Base-by-base conservation (phyloP, 2,329 filamentous ascomycete genomes). In the Corinectria fuckeliana region DNA sequence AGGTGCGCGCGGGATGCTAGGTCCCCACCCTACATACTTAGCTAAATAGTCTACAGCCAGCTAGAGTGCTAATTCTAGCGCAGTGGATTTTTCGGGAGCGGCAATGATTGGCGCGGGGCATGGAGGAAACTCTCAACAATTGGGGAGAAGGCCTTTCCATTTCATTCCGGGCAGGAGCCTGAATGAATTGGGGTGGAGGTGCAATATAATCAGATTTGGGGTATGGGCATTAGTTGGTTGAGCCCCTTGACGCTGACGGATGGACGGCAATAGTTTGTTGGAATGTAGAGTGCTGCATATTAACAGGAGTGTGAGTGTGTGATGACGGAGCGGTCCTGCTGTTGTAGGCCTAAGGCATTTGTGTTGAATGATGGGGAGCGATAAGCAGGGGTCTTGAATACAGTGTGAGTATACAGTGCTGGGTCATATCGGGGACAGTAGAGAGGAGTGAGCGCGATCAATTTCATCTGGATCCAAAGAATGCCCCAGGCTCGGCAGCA, bases 91-190 rank as follows among this genome's bases (percentile, higher is more conserved):
- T 11, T 26, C 54, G 41, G 41, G 55, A 58, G 25, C 32, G 55
- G 48, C 51, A 48, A 48, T 64, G 65, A 68, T 70, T 64, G 68
- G 44, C 20, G 56, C 38, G 42, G 30, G 50, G 56, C n/a, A 16
- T 44, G 41, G 39, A 57, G 47, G 67, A 59, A 64, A 59, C 64
- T 69, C 70, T 72, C 70, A 72, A 72, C 70, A 72, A 72, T 72
- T 72, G 70, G 70, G 70, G 70, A 62, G 60, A 45, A 16, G 34
- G 25, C 14, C 8, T 25, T 32, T 32, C n/a, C n/a, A n/a, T n/a
- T 50, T 57, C 28, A 45, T 50, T 25, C 25, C 34, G 38, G 39
- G n/a, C 32, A 45, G 21, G 44, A 21, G 26, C 11, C 47, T 44
- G 25, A 45, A 30, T 6, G 18, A 3, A 4, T 8, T 8, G 28